phyloP scores from a whole-genome alignment of 2,329 filamentous ascomycete species.

The Epichloe bromicola region DNA sequence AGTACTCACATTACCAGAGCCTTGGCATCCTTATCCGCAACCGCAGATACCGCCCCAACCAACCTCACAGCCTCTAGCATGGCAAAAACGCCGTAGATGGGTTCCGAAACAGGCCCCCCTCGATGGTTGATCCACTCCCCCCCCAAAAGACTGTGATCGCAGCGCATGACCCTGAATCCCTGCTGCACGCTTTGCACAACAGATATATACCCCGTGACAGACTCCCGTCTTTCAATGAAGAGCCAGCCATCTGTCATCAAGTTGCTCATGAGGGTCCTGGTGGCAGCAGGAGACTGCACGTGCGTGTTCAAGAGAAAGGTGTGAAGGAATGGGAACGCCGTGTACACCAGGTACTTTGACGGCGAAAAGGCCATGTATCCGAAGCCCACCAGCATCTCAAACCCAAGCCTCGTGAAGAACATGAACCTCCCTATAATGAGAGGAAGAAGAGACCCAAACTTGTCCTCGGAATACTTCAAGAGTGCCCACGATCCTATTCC shows the following conservation, averaged over 20 bases:
- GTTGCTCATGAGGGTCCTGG: constrained; percentile 49
- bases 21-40: constrained; percentile 52
- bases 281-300: constrained; percentile 47
- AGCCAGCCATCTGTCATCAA: constrained; percentile 56
- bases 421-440: constrained; percentile 46
- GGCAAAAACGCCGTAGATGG: constrained; percentile 90
- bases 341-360: constrained; percentile 52
- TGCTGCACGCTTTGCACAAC: constrained; percentile 63
- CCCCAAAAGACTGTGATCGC: constrained; percentile 86
- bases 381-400: constrained; percentile 55
- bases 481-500: constrained; percentile 54
- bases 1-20: constrained; percentile 70
- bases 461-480: constrained; percentile 39
- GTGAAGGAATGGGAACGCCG: constrained; percentile 61
- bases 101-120: constrained; percentile 54
- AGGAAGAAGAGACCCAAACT: constrained; percentile 27
- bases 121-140: constrained; percentile 66
- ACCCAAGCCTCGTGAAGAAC: constrained; percentile 54
- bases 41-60: constrained; percentile 44
- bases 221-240: constrained; percentile 71
- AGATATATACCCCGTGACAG: constrained; percentile 81
- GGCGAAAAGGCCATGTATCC: constrained; percentile 55
- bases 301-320: constrained; percentile 64
- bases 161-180: constrained; percentile 72
- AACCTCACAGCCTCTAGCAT: constrained; percentile 88